Conservation (phyloP, 805 yeast genomes). For the Yarrowia yakushimensis region DNA sequence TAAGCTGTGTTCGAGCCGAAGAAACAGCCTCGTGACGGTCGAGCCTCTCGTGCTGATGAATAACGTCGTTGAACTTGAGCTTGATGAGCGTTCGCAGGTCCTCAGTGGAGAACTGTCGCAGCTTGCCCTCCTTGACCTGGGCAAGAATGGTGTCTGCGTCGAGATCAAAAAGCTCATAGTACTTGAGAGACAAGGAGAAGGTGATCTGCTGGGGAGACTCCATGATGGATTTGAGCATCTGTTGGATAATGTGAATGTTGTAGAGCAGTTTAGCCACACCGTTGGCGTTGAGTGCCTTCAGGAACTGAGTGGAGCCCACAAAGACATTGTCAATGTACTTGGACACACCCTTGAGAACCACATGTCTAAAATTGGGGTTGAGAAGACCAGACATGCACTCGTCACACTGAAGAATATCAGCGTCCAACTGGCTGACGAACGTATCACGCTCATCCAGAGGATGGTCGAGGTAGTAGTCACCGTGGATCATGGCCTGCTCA, state of each 20-base stretch:
- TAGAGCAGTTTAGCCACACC: constrained; percentile 59
- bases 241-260: constrained; percentile 65
- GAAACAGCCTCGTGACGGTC: constrained; percentile 31
- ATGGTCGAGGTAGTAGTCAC: constrained; percentile 49
- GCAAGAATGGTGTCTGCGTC: constrained; percentile 49
- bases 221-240: constrained; percentile 59
- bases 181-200: constrained; percentile 51
- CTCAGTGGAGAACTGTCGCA: constrained; percentile 40
- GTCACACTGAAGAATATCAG: constrained; percentile 47
- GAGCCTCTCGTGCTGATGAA: constrained; percentile 31
- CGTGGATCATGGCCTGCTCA: constrained; percentile 47
- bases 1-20: constrained; percentile 28
- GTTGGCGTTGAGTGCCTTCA: constrained; percentile 50
- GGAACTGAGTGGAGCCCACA: constrained; percentile 50
- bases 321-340: constrained; percentile 50
- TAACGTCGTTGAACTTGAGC: constrained; percentile 46
- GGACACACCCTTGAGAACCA: constrained; percentile 49
- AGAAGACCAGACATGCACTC: constrained; percentile 42
- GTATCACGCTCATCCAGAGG: constrained; percentile 61
- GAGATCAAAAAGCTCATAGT: constrained; percentile 53
- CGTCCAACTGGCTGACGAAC: constrained; percentile 50
- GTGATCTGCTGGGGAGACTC: constrained; percentile 51
- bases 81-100: constrained; percentile 53
- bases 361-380: constrained; percentile 34
- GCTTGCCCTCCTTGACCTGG: constrained; percentile 38